Percentiles rank a stretch among this genome's conserved stretches.
Evolutionary conservation across 306 rosid species (phyloP).

Genomic region (Vicia faba): DNA sequence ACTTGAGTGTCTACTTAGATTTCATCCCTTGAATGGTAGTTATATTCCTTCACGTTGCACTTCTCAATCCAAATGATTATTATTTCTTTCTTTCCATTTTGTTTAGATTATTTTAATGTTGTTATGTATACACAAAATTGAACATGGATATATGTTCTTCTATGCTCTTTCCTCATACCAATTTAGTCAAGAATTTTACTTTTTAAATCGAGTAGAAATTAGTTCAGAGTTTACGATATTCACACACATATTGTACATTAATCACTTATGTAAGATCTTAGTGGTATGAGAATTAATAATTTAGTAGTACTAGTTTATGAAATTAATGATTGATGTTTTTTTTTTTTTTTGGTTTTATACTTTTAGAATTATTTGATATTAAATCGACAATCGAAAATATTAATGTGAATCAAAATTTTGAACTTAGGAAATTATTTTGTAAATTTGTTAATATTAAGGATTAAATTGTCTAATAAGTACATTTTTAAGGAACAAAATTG

Average conservation of each 20-base stretch:
- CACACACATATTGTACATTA: too few relatives aligned
- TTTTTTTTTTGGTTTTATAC: neutral
- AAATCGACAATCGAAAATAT: neutral
- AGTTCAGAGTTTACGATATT: too few relatives aligned
- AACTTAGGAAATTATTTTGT: too few relatives aligned
- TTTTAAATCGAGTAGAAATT: too few relatives aligned
- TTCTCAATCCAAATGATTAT: constrained; percentile 53
- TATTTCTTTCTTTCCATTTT: constrained; percentile 7
- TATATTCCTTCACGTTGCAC: constrained; percentile 59
- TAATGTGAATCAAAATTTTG: neutral
- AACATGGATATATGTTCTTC: constrained; percentile 1
- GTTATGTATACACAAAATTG: constrained; percentile 21
- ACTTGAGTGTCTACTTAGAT: constrained; percentile 64
- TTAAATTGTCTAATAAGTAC: neutral
- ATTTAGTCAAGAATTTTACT: neutral
- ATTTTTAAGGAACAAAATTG: neutral
- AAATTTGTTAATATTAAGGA: neutral
- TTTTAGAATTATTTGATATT: neutral
- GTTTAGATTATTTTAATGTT: constrained; percentile 16
- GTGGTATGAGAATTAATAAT: too few relatives aligned
- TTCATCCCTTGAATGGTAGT: constrained; percentile 61
- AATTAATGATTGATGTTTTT: neutral
- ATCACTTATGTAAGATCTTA: too few relatives aligned
- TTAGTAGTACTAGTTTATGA: neutral
- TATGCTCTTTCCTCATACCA: neutral